Evolutionary conservation across 345 rosid species (phyloP).

Genomic region (Camelina laxa): DNA sequence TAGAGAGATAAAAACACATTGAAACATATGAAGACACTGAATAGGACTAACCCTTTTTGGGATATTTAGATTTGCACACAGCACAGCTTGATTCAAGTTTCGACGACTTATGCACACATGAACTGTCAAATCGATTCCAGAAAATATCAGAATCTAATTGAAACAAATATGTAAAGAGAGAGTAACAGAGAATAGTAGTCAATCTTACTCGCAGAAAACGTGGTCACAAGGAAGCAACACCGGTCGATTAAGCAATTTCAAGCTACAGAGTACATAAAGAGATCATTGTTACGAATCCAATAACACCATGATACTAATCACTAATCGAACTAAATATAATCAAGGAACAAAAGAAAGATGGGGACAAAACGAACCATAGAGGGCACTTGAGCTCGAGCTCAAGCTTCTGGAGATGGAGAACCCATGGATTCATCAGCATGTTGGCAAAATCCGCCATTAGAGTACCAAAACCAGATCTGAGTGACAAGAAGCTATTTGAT

Average conservation of each 20-base stretch:
- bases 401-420: slow-evolving; percentile 79
- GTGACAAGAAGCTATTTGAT: slow-evolving; percentile 20
- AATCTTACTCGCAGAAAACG: slow-evolving; percentile 71
- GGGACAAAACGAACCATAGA: slow-evolving; percentile 60
- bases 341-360: neutral
- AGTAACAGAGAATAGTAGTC: neutral
- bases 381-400: slow-evolving; percentile 90
- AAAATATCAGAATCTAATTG: neutral
- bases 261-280: slow-evolving; percentile 49
- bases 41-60: slow-evolving; percentile 46
- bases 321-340: neutral
- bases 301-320: neutral
- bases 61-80: slow-evolving; percentile 53
- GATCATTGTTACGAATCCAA: slow-evolving; percentile 3
- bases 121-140: slow-evolving; percentile 48
- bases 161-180: neutral
- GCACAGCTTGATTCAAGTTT: slow-evolving; percentile 56
- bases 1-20: neutral
- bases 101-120: slow-evolving; percentile 51
- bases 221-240: slow-evolving; percentile 82
- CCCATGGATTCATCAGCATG: slow-evolving; percentile 66
- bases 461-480: slow-evolving; percentile 33
- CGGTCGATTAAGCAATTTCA: slow-evolving; percentile 63
- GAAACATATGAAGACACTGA: neutral
- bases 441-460: slow-evolving; percentile 51